These are phyloP conservation scores for Trichocladium antarcticum DNA, from an alignment of 495 filamentous ascomycete species.

Conservation along the genomic window DNA sequence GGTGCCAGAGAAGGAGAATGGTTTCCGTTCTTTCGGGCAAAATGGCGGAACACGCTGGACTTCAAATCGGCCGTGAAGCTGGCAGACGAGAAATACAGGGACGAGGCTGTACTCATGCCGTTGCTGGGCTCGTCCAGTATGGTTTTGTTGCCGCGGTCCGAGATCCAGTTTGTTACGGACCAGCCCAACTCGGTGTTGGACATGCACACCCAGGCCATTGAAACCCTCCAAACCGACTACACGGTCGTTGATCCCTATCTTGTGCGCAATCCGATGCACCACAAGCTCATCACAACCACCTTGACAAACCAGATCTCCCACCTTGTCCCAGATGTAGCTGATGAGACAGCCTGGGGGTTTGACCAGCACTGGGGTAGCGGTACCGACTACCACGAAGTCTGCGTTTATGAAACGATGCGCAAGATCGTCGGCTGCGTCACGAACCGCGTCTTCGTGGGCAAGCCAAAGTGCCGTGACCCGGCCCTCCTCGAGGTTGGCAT, in stretches of 20 bases:
- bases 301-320: conserved; percentile 34
- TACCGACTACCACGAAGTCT: conserved; percentile 24
- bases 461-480: conserved; percentile 23
- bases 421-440: conserved; percentile 24
- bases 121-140: conserved; percentile 14
- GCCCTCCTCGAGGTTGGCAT: conserved; percentile 32
- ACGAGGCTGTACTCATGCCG: conserved; percentile 24
- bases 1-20: conserved; percentile 26
- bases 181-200: conserved; percentile 35
- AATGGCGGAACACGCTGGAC: conserved; percentile 25
- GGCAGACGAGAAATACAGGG: conserved; percentile 19
- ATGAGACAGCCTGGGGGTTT: conserved; percentile 30
- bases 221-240: conserved; percentile 30
- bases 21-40: conserved; percentile 28
- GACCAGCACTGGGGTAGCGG: conserved; percentile 28
- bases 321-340: conserved; percentile 31
- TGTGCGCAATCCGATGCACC: conserved; percentile 25
- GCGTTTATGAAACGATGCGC: conserved; percentile 31
- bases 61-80: conserved; percentile 22
- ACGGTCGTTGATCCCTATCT: conserved; percentile 27
- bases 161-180: conserved; percentile 33
- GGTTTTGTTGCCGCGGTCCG: conserved; percentile 32
- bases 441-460: conserved; percentile 31
- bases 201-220: conserved; percentile 21
- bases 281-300: conserved; percentile 25